These are phyloP conservation scores for Candida quercuum DNA, from an alignment of 805 yeast species.

Conservation along the genomic window DNA sequence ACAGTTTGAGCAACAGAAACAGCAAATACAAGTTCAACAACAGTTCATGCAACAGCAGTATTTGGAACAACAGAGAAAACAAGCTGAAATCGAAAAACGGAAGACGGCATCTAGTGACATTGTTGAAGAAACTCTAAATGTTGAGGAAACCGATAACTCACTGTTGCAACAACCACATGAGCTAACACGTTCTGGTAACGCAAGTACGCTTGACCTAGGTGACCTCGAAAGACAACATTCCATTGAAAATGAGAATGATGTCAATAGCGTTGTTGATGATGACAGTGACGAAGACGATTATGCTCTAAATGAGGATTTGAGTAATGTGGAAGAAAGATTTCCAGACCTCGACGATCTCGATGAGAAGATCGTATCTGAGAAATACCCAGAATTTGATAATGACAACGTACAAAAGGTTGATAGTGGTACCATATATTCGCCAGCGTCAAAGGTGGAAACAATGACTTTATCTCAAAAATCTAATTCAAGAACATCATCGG, in stretches of 20 bases:
- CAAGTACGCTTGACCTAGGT: constrained; percentile 21
- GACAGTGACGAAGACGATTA: constrained; percentile 3
- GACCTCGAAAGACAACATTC: neutral
- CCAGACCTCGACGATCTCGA: constrained; percentile 40
- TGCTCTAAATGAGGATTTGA: constrained; percentile 24
- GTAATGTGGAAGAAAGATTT: constrained; percentile 44
- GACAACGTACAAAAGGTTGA: neutral
- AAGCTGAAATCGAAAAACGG: constrained; percentile 10
- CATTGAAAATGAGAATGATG: constrained; percentile 1
- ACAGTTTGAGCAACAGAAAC: constrained; percentile 36
- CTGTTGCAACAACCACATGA: constrained; percentile 13
- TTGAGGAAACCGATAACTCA: constrained; percentile 1
- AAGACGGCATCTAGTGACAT: constrained; percentile 1
- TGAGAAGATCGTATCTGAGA: constrained; percentile 5
- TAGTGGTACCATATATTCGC: neutral
- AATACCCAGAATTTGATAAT: constrained; percentile 9
- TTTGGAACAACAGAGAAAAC: constrained; percentile 15
- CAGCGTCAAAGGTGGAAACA: neutral
- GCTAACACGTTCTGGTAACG: constrained; percentile 18
- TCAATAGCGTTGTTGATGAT: neutral
- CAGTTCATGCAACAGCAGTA: constrained; percentile 14
- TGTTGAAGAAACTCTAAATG: constrained; percentile 2
- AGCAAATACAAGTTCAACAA: constrained; percentile 22
- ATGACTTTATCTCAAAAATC: constrained; percentile 2
- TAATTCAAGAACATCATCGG: constrained; percentile 2